Base-by-base conservation (phyloP, 192 early-diverging fungal species). In the Kickxella alabastrina region DNA sequence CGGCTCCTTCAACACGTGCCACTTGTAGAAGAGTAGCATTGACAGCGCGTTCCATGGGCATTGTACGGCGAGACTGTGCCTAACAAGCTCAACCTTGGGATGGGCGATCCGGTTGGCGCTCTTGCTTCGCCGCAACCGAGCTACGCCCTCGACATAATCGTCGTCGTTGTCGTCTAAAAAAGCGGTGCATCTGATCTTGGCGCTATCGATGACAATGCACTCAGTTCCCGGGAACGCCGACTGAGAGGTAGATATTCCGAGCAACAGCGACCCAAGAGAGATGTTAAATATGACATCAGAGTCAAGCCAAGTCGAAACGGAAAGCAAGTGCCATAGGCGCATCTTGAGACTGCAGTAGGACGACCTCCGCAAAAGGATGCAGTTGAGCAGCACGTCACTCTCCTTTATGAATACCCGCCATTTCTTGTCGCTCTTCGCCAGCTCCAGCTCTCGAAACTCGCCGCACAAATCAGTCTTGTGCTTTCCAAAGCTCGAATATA, bases 1-100 rank as follows among this genome's bases (percentile, higher is more conserved):
- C 12, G 66, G 65, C 38, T 68, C 73, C 3, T 68, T 62, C 7
- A 55, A 46, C 3, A 76, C 51, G 47, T 68, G 66, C 65, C 65
- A 68, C 35, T 68, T 76, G 50, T 75, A 59, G 36, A 50, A 76
- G 6, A 68, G 24, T 35, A 68, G 46, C 39, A 65, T 57, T 0
- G 73, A 65, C 39, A 68, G 51, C 8, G 66, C 65, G 37, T 76
- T 76, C 73, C 73, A 76, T n/a, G 73, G 65, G 6, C 65, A 76
- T 18, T 50, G 73, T 9, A 68, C 6, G 1, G 62, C 44, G 9
- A 54, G 2, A 6, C 28, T 42, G 34, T 68, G 60, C 23, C 66
- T 59, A 29, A 68, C 58, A 10, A 76, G 14, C n/a, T 65, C 62
- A 7, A 59, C 24, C 35, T 59, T 52, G 18, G 17, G 10, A 3